phyloP scores from a whole-genome alignment of 1,139 yeast species.

The Hanseniaspora sp. region DNA sequence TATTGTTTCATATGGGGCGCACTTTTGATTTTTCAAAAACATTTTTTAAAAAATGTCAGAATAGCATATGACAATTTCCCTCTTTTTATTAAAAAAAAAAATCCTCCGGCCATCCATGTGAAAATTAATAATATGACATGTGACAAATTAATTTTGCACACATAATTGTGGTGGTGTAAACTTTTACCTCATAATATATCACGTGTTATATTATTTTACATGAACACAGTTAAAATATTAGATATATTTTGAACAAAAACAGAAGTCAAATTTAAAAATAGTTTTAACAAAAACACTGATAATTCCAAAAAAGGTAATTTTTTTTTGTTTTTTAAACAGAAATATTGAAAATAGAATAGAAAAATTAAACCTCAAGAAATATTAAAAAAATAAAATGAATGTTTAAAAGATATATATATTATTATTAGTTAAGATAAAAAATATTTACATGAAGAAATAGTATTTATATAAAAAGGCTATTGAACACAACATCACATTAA shows the following conservation, averaged over 20 bases:
- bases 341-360: too few relatives aligned
- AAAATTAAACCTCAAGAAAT: too few relatives aligned
- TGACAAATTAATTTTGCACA: neutral
- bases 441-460: too few relatives aligned
- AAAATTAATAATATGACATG: constrained; percentile 1
- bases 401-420: too few relatives aligned
- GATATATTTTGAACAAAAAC: neutral
- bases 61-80: neutral
- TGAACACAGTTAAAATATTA: neutral
- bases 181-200: neutral
- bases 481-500: too few relatives aligned
- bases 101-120: neutral
- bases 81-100: neutral
- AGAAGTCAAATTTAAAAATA: neutral
- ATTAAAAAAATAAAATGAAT: neutral
- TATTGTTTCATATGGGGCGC: neutral
- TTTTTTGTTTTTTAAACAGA: neutral
- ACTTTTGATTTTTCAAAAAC: neutral
- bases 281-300: neutral
- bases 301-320: constrained; percentile 1
- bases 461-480: too few relatives aligned
- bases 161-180: neutral
- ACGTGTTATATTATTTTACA: neutral
- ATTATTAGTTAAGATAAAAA: too few relatives aligned
- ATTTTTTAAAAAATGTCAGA: neutral